Base-by-base conservation (phyloP, 2,329 filamentous ascomycete genomes). In the Xylaria sp. region DNA sequence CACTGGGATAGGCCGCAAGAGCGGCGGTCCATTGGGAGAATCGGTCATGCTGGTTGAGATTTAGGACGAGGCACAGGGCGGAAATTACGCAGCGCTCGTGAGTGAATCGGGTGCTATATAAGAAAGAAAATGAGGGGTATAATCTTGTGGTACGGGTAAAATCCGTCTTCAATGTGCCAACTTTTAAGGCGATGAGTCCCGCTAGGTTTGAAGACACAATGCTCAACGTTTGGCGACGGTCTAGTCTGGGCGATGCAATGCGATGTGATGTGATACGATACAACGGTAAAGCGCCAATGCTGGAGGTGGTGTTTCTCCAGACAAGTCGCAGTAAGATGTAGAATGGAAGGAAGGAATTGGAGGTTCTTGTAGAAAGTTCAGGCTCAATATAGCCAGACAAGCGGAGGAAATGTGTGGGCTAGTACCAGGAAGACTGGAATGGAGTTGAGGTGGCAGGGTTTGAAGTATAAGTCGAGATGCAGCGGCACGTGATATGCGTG, bases 1-100 rank as follows among this genome's bases (percentile, higher is more conserved):
- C 61, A 89, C 86, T 21, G 91, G 90, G 63, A 88, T 84, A 5
- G 92, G 92, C 49, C 88, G 87, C 65, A 90, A 73, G 66, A 92
- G 78, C 37, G 81, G 81, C 58, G 86, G 85, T 41, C 80, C 77
- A 62, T 79, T 76, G 57, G 63, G 63, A 31, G 58, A 60, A 44
- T 70, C 60, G 33, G 69, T 66, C 70, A 72, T 72, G 62, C 44
- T 56, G 51, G 21, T 55, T 46, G 8, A 7, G 33, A 11, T 25
- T 35, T 35, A 4, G 44, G 21, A 13, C 10, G 47, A 35, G 37
- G 31, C 38, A 10, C 4, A 46, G 37, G 21, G 17, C 21, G n/a
- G 6, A 38, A 23, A 23, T 11, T 21, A 21, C 1, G 49, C 10
- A 19, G 29, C 3, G 8, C 25, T 40, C 13, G 38, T 23, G 49